Evolutionary conservation across 1,139 yeast genomes (phyloP), one percentile per base, ranked within the genome.

Genomic region (Suhomyces bribrorum): DNA sequence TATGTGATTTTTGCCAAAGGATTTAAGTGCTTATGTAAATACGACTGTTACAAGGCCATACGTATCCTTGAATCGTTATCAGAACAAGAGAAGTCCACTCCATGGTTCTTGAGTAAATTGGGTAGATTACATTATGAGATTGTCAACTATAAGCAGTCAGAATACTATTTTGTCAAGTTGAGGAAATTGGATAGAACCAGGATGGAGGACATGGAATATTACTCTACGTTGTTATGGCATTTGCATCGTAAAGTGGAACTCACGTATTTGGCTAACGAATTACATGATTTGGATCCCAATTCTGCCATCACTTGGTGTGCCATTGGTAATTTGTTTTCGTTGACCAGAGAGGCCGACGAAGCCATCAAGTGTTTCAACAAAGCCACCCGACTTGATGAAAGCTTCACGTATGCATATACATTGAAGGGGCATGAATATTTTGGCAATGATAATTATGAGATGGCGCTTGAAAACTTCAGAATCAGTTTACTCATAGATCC

Each of bases 151-250:
- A 81, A 80, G 43, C 86, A 84, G 58, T 78, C 95, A 5, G 85
- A 82, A 45, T 59, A 66, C 35, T 81, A 75, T 50, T 92, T 86
- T 53, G 64, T 68, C 22, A 73, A 73, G 49, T 67, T 92, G 39
- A 73, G 96, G 36, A 66, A 66, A 40, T 45, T 82, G 16, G 96
- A 89, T 60, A 77, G 94, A 31, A 85, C 92, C n/a, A 70, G 97
- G 40, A 59, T 84, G 18, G 82, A 81, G 44, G 97, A 89, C 56
- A 88, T 92, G 95, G 97, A 92, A 55, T 81, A 83, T 53, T 89
- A 79, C 55, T 87, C 96, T 1, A 92, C 97, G 0, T 66, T 89
- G 26, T 69, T 92, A 43, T 92, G 99, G 99, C 98, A 92, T 64
- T 65, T 89, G 38, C 89, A 86, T 43, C 84, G 83, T 50, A 90